Percentiles rank a stretch among this genome's conserved stretches.
Conservation (phyloP, 306 rosid species). For the Corylus americana region DNA sequence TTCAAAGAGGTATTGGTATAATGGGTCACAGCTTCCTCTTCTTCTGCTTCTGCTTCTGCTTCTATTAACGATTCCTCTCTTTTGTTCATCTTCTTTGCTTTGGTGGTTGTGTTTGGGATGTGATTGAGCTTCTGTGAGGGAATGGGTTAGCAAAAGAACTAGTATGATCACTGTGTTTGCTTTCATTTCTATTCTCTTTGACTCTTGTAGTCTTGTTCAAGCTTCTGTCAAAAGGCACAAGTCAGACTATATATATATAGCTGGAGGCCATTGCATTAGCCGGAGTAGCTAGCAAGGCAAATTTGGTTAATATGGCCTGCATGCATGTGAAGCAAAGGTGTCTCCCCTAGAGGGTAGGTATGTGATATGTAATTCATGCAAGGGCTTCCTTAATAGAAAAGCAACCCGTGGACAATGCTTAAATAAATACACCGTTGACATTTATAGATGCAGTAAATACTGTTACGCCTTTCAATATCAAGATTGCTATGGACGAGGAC, state of each 20-base stretch:
- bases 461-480: too few relatives aligned
- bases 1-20: constrained; percentile 58
- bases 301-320: too few relatives aligned
- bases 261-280: too few relatives aligned
- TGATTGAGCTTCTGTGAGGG: constrained; percentile 36
- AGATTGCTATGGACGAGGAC: neutral
- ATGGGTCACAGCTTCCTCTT: constrained; percentile 61
- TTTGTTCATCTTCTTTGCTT: constrained; percentile 34
- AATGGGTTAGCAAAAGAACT: constrained; percentile 36
- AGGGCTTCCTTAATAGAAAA: neutral
- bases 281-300: too few relatives aligned
- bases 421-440: constrained; percentile 34
- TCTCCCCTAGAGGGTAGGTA: too few relatives aligned
- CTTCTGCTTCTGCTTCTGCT: constrained; percentile 10
- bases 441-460: constrained; percentile 25
- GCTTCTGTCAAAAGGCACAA: constrained; percentile 11
- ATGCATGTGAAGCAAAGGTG: neutral
- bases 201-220: neutral
- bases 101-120: constrained; percentile 14
- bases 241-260: neutral
- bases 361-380: neutral
- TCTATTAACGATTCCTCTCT: constrained; percentile 19
- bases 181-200: constrained; percentile 52
- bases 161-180: constrained; percentile 28
- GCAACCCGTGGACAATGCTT: constrained; percentile 9